Conservation (phyloP, 2,329 filamentous ascomycete species). For the Beauveria sp. region DNA sequence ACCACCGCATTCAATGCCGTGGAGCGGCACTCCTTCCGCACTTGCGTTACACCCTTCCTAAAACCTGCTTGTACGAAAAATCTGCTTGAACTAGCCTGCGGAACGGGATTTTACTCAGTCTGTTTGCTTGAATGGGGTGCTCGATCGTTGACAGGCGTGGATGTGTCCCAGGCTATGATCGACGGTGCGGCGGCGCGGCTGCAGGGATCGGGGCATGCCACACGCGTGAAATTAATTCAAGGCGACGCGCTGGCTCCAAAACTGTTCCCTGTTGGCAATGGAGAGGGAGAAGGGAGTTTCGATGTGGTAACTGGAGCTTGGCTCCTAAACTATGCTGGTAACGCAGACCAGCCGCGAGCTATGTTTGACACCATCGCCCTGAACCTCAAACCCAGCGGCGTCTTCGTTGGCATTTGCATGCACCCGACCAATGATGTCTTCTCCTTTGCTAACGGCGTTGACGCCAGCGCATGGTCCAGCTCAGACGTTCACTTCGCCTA, state of each 20-base stretch:
- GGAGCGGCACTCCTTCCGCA: background rate
- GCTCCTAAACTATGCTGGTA: slow-evolving; percentile 13
- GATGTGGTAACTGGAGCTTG: slow-evolving; percentile 6
- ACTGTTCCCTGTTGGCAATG: background rate
- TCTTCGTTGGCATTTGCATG: slow-evolving; percentile 11
- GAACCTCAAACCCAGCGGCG: slow-evolving; percentile 11
- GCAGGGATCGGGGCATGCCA: background rate
- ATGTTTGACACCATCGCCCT: slow-evolving; percentile 12
- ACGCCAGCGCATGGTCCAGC: background rate
- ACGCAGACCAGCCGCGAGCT: background rate
- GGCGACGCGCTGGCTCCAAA: background rate
- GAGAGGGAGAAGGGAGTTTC: background rate
- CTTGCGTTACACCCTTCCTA: background rate
- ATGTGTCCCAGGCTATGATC: slow-evolving; percentile 7
- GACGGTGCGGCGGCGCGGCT: background rate
- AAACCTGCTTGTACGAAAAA: background rate
- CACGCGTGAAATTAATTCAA: background rate
- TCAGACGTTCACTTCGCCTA: background rate
- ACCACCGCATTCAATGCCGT: background rate
- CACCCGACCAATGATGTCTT: slow-evolving; percentile 8
- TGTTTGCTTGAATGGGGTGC: slow-evolving; percentile 9
- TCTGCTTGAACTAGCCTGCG: slow-evolving; percentile 8
- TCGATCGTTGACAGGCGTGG: background rate
- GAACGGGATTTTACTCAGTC: slow-evolving; percentile 8
- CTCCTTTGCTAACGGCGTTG: background rate